Evolutionary conservation across 2,329 filamentous ascomycete species (phyloP).

Genomic region (Achaetomium macrosporum): DNA sequence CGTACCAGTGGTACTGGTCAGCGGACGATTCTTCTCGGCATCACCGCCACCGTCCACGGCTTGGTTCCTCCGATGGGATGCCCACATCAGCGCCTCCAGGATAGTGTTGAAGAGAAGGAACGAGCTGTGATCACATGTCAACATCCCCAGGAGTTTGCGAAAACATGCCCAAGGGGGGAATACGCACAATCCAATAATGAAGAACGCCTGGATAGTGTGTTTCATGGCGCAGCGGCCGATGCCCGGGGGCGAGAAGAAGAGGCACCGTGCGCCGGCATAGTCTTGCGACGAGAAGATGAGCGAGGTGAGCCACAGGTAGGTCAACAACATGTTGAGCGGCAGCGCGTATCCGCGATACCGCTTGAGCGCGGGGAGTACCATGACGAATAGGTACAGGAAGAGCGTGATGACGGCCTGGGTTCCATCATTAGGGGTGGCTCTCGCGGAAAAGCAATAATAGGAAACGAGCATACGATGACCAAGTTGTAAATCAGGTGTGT

Average conservation of each 20-base stretch:
- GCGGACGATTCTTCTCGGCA: constrained; percentile 8
- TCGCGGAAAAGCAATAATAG: background rate
- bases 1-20: constrained; percentile 2
- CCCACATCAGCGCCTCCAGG: constrained; percentile 23
- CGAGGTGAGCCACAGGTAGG: constrained; percentile 24
- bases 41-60: background rate
- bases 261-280: constrained; percentile 18
- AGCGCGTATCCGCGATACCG: constrained; percentile 22
- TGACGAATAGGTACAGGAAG: constrained; percentile 21
- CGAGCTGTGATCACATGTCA: constrained; percentile 5
- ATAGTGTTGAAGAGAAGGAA: constrained; percentile 21
- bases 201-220: constrained; percentile 21
- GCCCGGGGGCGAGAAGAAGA: constrained; percentile 7
- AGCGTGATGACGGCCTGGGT: constrained; percentile 21
- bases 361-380: constrained; percentile 21
- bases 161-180: background rate
- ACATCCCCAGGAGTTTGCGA: background rate
- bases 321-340: constrained; percentile 19
- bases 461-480: constrained; percentile 17
- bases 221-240: constrained; percentile 16
- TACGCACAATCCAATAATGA: constrained; percentile 25
- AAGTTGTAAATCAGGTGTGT: constrained; percentile 18
- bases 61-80: constrained; percentile 1
- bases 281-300: constrained; percentile 24
- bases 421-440: background rate